Evolutionary conservation across 331 rosid species (phyloP).

Genomic region (Rhamnella rubrinervis): DNA sequence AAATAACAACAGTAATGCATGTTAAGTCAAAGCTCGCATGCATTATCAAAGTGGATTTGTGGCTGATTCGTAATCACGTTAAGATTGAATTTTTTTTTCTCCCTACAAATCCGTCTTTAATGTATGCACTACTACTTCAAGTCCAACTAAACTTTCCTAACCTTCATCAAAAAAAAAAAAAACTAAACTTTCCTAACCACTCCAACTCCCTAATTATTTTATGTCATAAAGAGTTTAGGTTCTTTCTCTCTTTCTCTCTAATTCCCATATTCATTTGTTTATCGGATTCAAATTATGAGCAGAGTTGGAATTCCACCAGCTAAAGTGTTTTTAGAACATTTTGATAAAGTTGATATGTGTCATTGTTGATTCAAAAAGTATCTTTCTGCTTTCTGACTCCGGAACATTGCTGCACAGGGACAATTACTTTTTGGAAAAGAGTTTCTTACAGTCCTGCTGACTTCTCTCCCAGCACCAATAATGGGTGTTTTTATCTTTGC

Average conservation of each 20-base stretch:
- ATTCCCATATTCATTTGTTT: no score
- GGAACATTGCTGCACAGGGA: background rate
- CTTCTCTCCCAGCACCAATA: slow-evolving; percentile 13
- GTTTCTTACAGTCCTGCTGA: background rate
- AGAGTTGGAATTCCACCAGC: no score
- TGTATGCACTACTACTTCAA: slow-evolving; percentile 5
- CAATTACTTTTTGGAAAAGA: background rate
- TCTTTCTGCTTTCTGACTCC: background rate
- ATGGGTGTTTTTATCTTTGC: slow-evolving; percentile 1
- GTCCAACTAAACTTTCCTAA: slow-evolving; percentile 22
- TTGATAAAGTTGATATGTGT: no score
- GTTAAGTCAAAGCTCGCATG: slow-evolving; percentile 2
- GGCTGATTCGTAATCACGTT: background rate
- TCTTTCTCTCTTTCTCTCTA: no score
- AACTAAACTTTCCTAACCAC: slow-evolving; percentile 27
- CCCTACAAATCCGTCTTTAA: background rate
- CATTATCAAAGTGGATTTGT: slow-evolving; percentile 1
- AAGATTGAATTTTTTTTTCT: background rate
- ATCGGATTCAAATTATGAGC: no score
- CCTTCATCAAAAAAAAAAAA: no score
- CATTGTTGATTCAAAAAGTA: no score
- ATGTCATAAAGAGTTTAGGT: background rate
- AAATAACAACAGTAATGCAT: slow-evolving; percentile 4
- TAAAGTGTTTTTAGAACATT: no score
- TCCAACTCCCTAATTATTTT: slow-evolving; percentile 25